phyloP scores from a whole-genome alignment of 2,329 filamentous ascomycete species.

The Aspergillus sp. region DNA sequence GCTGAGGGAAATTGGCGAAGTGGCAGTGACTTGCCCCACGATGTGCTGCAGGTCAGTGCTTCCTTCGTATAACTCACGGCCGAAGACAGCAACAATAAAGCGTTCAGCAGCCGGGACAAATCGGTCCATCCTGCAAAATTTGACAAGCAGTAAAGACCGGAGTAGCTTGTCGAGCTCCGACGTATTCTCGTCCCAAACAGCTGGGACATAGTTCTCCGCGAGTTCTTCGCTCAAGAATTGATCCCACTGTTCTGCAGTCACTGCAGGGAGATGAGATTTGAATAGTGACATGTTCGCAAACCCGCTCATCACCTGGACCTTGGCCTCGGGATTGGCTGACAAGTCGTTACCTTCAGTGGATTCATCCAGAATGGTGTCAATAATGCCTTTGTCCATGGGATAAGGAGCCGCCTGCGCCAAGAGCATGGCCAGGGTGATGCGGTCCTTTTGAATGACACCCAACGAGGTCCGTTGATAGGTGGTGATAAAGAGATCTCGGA shows the following conservation, averaged over 20 bases:
- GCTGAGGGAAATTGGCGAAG: constrained; percentile 83
- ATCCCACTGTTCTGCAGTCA: constrained; percentile 69
- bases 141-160: constrained; percentile 82
- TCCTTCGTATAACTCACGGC: constrained; percentile 75
- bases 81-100: constrained; percentile 87
- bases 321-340: constrained; percentile 64
- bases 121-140: constrained; percentile 91
- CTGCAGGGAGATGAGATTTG: constrained; percentile 67
- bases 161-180: constrained; percentile 73
- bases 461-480: constrained; percentile 93
- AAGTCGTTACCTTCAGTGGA: constrained; percentile 74
- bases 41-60: constrained; percentile 84
- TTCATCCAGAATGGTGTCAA: constrained; percentile 82
- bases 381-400: constrained; percentile 85
- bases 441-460: constrained; percentile 88
- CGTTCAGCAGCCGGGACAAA: constrained; percentile 90
- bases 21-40: constrained; percentile 78
- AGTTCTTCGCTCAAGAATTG: constrained; percentile 81
- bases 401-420: constrained; percentile 95
- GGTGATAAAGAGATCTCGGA: constrained; percentile 86
- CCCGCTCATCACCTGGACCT: constrained; percentile 66
- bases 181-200: constrained; percentile 66
- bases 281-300: constrained; percentile 70
- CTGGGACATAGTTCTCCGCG: constrained; percentile 79
- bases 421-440: constrained; percentile 90